Percentiles rank a stretch among this genome's conserved stretches.
These are phyloP conservation scores for Tetrapyrgos nigripes DNA, from an alignment of 1,284 basidiomycete genomes.

Conservation along the genomic window DNA sequence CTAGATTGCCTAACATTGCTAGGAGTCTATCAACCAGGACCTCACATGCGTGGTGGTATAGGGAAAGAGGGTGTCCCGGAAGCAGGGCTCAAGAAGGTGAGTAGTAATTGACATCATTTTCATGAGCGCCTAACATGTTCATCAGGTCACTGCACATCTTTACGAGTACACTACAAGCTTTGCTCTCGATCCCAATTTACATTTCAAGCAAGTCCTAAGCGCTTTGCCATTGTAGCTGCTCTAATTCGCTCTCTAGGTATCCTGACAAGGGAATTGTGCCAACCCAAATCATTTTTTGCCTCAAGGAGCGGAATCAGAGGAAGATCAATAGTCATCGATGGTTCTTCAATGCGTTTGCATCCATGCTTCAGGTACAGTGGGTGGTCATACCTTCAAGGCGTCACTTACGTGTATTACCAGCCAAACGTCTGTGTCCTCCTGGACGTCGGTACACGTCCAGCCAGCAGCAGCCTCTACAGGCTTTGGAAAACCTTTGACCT, in stretches of 20 bases:
- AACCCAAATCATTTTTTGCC: slow-evolving; percentile 89
- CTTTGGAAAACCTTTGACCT: slow-evolving; percentile 97
- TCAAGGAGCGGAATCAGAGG: slow-evolving; percentile 96
- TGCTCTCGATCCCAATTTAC: slow-evolving; percentile 85
- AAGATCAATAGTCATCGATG: slow-evolving; percentile 97
- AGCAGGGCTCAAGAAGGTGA: neutral
- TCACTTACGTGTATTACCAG: slow-evolving; percentile 37
- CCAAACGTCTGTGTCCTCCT: slow-evolving; percentile 91
- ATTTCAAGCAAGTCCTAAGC: slow-evolving; percentile 63
- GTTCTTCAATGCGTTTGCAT: slow-evolving; percentile 94
- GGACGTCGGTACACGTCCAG: slow-evolving; percentile 93
- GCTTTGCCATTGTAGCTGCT: neutral
- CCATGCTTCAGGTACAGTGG: slow-evolving; percentile 66
- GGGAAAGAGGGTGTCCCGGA: neutral
- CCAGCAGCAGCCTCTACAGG: slow-evolving; percentile 85
- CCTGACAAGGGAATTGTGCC: slow-evolving; percentile 96
- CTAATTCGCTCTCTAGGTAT: slow-evolving; percentile 47
- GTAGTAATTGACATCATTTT: neutral
- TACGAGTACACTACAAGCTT: slow-evolving; percentile 97
- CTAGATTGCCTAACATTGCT: slow-evolving; percentile 89
- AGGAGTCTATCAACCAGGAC: slow-evolving; percentile 79
- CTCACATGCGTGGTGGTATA: slow-evolving; percentile 62
- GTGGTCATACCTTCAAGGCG: neutral
- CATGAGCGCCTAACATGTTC: slow-evolving; percentile 58
- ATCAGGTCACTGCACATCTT: slow-evolving; percentile 89